phyloP scores from a whole-genome alignment of 139 green algal species.

The Deuterostichococcus epilithicus region DNA sequence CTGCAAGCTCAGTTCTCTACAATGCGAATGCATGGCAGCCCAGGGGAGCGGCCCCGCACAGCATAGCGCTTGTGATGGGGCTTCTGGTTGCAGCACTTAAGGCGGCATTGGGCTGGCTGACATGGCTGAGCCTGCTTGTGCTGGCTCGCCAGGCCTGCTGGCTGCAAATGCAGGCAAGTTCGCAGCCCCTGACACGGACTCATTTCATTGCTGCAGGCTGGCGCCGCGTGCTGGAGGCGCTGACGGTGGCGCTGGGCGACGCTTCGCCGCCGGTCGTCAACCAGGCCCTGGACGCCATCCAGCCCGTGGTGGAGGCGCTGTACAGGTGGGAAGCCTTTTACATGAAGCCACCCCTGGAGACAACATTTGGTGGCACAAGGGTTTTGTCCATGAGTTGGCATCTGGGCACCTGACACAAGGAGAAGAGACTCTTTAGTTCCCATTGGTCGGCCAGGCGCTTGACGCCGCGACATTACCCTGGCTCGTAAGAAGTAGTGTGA shows the following conservation, averaged over 20 bases:
- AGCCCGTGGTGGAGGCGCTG: conserved; percentile 53
- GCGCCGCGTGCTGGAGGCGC: conserved; percentile 49
- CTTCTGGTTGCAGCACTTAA: too few relatives aligned
- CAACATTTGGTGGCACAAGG: conserved; percentile 7
- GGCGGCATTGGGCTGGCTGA: too few relatives aligned
- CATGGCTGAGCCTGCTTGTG: too few relatives aligned
- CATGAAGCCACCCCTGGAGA: not conserved
- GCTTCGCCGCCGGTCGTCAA: conserved; percentile 37
- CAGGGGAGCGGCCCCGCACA: too few relatives aligned
- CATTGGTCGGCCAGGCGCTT: not conserved
- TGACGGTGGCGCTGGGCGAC: conserved; percentile 57
- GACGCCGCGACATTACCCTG: not conserved
- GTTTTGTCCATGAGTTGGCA: conserved; percentile 16
- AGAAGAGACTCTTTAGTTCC: too few relatives aligned
- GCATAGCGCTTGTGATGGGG: too few relatives aligned
- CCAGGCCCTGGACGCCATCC: conserved; percentile 55
- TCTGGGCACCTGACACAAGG: conserved; percentile 13
- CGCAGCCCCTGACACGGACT: too few relatives aligned
- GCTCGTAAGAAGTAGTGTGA: not conserved
- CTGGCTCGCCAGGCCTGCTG: too few relatives aligned
- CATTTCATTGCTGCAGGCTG: conserved; percentile 33
- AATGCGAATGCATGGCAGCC: too few relatives aligned
- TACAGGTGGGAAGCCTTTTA: conserved; percentile 17
- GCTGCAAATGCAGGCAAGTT: too few relatives aligned
- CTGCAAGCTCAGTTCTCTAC: too few relatives aligned